A percentile compares a stretch with the other conserved stretches of the same genome.
Conservation (phyloP, 2,329 filamentous ascomycete genomes). For the Talaromyces marneffei region DNA sequence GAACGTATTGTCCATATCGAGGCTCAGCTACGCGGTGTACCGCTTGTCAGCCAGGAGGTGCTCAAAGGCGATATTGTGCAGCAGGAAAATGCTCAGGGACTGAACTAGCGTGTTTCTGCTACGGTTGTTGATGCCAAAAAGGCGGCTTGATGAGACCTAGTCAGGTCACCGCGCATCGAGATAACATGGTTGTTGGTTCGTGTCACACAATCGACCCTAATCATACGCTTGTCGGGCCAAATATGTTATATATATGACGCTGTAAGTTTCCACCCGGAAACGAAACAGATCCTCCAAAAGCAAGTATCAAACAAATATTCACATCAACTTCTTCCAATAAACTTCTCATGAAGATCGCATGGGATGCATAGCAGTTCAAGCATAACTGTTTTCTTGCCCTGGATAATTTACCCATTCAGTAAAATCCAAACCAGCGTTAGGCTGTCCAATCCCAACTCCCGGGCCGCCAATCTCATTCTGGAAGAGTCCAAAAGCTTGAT, state of each 20-base stretch:
- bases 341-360: not conserved
- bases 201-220: not conserved
- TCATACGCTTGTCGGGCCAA: not conserved
- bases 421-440: slow-evolving; percentile 31
- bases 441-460: slow-evolving; percentile 21
- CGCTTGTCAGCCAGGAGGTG: slow-evolving; percentile 18
- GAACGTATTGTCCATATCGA: slow-evolving; percentile 36
- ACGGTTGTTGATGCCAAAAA: not conserved
- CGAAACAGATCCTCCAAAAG: not conserved
- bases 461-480: slow-evolving; percentile 19
- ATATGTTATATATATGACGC: not conserved
- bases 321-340: not conserved
- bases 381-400: slow-evolving; percentile 14
- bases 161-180: not conserved
- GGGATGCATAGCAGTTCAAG: not conserved
- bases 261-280: not conserved
- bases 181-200: not conserved
- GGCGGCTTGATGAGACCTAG: not conserved
- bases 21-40: slow-evolving; percentile 28
- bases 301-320: not conserved
- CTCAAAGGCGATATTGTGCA: slow-evolving; percentile 20
- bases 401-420: slow-evolving; percentile 38
- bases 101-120: not conserved
- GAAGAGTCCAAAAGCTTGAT: slow-evolving; percentile 34
- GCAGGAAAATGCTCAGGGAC: slow-evolving; percentile 19